Percentiles rank a stretch among this genome's conserved stretches.
phyloP scores from a whole-genome alignment of 1,139 yeast species.

The Meyerozyma guilliermondii region DNA sequence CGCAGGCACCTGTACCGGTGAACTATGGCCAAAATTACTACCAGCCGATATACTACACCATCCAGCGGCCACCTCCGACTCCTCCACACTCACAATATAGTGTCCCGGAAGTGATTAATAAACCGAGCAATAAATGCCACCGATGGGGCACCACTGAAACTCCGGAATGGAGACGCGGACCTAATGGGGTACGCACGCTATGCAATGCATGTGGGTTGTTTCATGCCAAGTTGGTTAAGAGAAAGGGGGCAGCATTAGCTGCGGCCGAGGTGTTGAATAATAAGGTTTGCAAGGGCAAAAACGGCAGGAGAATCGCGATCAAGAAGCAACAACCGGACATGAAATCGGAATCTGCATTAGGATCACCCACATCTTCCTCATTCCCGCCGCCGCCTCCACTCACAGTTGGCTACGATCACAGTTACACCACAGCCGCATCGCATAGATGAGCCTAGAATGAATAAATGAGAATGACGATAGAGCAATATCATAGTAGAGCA shows the following conservation, averaged over 20 bases:
- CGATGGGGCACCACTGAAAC: slow-evolving; percentile 80
- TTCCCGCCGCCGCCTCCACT: background rate
- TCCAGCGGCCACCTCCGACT: slow-evolving; percentile 6
- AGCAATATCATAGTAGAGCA: background rate
- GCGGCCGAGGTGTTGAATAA: slow-evolving; percentile 44
- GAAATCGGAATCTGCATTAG: slow-evolving; percentile 1
- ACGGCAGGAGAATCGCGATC: slow-evolving; percentile 39
- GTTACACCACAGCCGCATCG: slow-evolving; percentile 2
- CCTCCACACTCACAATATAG: slow-evolving; percentile 13
- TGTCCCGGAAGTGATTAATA: slow-evolving; percentile 32
- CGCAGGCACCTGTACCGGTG: slow-evolving; percentile 4
- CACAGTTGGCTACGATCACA: slow-evolving; percentile 2
- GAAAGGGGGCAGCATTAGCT: slow-evolving; percentile 63
- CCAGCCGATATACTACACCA: slow-evolving; percentile 6
- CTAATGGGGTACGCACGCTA: slow-evolving; percentile 75
- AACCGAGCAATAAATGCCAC: slow-evolving; percentile 43
- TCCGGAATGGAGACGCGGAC: slow-evolving; percentile 92
- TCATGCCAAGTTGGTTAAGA: slow-evolving; percentile 68
- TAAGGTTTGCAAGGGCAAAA: slow-evolving; percentile 43
- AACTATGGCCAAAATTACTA: slow-evolving; percentile 3
- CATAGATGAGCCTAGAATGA: background rate
- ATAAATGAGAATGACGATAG: background rate
- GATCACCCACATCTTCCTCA: background rate
- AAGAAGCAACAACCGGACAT: slow-evolving; percentile 19
- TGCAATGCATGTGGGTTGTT: slow-evolving; percentile 90